Percentiles rank a stretch among this genome's conserved stretches.
Evolutionary conservation across 2,329 filamentous ascomycete genomes (phyloP).

Genomic region (Torrubiellomyces zombiae): DNA sequence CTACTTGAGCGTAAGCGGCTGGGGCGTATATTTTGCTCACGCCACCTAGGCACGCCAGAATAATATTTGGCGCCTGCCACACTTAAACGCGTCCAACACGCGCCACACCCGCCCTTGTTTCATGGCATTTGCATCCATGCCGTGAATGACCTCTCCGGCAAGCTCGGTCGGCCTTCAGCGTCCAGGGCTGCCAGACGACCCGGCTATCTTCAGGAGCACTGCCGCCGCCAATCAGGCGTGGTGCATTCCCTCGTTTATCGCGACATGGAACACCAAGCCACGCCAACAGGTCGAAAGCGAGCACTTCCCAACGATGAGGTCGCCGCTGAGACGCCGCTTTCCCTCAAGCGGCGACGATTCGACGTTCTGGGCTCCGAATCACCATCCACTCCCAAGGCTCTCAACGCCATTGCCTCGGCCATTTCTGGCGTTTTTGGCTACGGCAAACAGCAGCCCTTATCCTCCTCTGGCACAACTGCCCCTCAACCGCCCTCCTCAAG

Average conservation of each 20-base stretch:
- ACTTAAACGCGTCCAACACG: conserved; percentile 4
- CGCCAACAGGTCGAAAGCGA: conserved; percentile 6
- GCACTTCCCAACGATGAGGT: conserved; percentile 8
- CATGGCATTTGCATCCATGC: no score
- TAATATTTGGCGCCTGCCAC: no score
- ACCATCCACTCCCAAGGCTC: conserved; percentile 13
- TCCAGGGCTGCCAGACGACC: no score
- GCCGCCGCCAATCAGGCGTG: no score
- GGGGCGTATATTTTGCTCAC: no score
- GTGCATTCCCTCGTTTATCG: no score
- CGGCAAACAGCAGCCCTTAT: conserved; percentile 6
- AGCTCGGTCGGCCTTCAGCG: no score
- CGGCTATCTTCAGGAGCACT: no score
- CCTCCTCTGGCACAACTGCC: conserved; percentile 3
- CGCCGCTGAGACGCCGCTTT: conserved; percentile 10
- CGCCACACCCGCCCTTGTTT: no score
- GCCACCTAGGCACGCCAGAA: no score
- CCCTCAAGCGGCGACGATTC: conserved; percentile 16
- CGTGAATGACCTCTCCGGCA: no score
- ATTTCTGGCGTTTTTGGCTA: conserved; percentile 13
- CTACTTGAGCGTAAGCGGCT: no score
- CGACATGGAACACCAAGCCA: conserved; percentile 12
- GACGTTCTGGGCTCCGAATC: conserved; percentile 10
- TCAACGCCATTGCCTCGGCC: conserved; percentile 15
- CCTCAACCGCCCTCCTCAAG: neutral